phyloP scores from a whole-genome alignment of 225 moss, liverwort and hornwort genomes.

The Pleurozium schreberi region DNA sequence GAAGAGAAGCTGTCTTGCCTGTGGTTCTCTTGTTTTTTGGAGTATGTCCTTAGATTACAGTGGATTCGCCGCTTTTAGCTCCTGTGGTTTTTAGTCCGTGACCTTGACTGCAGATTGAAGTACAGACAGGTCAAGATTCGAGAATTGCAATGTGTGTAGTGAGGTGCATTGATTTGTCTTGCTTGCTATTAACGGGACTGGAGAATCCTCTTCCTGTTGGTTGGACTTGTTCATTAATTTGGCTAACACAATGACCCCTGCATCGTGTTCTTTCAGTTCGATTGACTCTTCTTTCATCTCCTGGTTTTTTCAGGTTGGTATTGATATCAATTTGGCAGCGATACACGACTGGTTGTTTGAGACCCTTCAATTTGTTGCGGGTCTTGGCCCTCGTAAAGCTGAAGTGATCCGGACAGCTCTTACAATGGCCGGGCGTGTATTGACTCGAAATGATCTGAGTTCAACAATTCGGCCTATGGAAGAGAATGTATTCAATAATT shows the following conservation, averaged over 20 bases:
- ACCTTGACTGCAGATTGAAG: background rate
- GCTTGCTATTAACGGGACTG: background rate
- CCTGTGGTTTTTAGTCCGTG: background rate
- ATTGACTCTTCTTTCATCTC: slow-evolving; percentile 7
- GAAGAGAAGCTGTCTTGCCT: slow-evolving; percentile 54
- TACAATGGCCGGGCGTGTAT: slow-evolving; percentile 58
- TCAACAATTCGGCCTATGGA: slow-evolving; percentile 51
- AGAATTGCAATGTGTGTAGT: background rate
- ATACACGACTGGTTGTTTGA: slow-evolving; percentile 85
- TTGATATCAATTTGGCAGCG: slow-evolving; percentile 83
- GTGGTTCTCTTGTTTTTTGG: background rate
- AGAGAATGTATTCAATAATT: slow-evolving; percentile 68
- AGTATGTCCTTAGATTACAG: background rate
- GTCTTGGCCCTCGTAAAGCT: slow-evolving; percentile 92
- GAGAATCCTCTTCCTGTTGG: background rate
- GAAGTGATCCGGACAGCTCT: slow-evolving; percentile 62
- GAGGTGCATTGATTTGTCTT: background rate
- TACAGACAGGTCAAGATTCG: background rate
- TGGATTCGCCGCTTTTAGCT: background rate
- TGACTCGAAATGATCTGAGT: slow-evolving; percentile 61
- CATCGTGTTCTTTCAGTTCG: background rate
- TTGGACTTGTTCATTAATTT: background rate
- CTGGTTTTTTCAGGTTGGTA: slow-evolving; percentile 48
- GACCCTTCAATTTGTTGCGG: slow-evolving; percentile 79
- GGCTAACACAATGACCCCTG: background rate